These are phyloP conservation scores for Erodium trifolium DNA, from an alignment of 441 rosid genomes.

Conservation along the genomic window DNA sequence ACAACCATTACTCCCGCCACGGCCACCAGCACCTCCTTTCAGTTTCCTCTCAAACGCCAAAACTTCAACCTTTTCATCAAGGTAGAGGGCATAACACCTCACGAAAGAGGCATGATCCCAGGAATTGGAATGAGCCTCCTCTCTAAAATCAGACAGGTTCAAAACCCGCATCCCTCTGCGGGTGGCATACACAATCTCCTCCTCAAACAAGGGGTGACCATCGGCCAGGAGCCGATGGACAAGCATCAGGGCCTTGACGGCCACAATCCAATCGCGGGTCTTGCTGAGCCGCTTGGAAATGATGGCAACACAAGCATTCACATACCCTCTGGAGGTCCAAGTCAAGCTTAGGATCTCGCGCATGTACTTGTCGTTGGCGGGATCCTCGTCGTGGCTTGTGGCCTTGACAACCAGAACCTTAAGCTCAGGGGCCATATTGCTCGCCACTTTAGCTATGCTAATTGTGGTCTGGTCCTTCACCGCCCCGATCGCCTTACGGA, in stretches of 20 bases:
- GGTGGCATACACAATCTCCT: conserved; percentile 74
- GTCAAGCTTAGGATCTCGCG: conserved; percentile 68
- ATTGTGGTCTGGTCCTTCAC: conserved; percentile 95
- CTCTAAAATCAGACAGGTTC: conserved; percentile 81
- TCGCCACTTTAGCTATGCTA: conserved; percentile 77
- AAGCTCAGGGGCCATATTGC: conserved; percentile 92
- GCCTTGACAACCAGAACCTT: conserved; percentile 92
- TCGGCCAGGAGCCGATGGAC: conserved; percentile 72
- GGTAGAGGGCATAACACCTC: conserved; percentile 65
- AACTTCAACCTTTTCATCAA: conserved; percentile 79
- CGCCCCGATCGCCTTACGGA: conserved; percentile 88
- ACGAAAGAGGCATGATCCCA: conserved; percentile 98
- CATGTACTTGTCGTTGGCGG: conserved; percentile 63
- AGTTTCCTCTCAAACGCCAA: conserved; percentile 53
- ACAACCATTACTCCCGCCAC: not conserved
- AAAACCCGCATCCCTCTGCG: conserved; percentile 71
- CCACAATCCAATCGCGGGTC: conserved; percentile 94
- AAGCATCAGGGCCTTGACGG: conserved; percentile 62
- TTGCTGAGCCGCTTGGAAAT: conserved; percentile 76
- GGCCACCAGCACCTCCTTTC: conserved; percentile 22
- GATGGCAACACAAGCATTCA: conserved; percentile 58
- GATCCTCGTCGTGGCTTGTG: conserved; percentile 94
- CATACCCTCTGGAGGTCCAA: conserved; percentile 65
- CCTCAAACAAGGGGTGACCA: conserved; percentile 64
- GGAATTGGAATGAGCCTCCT: conserved; percentile 91